phyloP scores from a whole-genome alignment of 345 rosid genomes.

The Syzygium jambos region DNA sequence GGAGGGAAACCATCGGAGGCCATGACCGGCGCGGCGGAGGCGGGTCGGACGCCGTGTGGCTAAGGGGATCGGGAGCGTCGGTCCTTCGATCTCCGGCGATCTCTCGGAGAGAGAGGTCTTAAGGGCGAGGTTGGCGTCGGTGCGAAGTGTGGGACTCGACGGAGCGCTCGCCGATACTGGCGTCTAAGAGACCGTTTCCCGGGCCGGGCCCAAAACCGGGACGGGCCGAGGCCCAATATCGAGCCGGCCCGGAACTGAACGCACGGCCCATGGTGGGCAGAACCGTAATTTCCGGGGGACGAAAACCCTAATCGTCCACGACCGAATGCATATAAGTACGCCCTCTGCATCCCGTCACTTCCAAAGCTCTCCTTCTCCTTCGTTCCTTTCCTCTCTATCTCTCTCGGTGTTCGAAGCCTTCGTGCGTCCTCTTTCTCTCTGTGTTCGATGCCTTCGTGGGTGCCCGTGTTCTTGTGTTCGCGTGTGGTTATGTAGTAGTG shows the following conservation, averaged over 20 bases:
- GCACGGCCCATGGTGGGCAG: background rate
- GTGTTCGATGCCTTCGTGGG: no score
- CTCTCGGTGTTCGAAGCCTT: background rate
- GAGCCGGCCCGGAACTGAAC: background rate
- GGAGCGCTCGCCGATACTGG: background rate
- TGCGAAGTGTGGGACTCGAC: background rate
- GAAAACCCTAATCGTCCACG: background rate
- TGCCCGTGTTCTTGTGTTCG: no score
- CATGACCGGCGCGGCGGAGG: slow-evolving; percentile 22
- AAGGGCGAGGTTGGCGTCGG: background rate
- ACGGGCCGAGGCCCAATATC: background rate
- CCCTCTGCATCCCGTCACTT: background rate
- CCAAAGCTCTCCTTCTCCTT: no score
- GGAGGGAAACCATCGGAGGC: slow-evolving; percentile 60
- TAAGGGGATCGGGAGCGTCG: background rate
- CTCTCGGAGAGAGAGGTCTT: background rate
- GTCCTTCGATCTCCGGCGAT: background rate
- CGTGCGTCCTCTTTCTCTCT: background rate
- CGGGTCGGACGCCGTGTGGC: background rate
- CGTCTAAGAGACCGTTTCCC: background rate
- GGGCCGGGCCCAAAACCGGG: background rate
- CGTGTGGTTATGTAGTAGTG: background rate
- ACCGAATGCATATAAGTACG: background rate
- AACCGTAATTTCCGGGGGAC: background rate
- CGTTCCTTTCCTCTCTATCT: background rate